Evolutionary conservation across 352 stramenopile species (phyloP).

Genomic region (Phytopythium montanum): DNA sequence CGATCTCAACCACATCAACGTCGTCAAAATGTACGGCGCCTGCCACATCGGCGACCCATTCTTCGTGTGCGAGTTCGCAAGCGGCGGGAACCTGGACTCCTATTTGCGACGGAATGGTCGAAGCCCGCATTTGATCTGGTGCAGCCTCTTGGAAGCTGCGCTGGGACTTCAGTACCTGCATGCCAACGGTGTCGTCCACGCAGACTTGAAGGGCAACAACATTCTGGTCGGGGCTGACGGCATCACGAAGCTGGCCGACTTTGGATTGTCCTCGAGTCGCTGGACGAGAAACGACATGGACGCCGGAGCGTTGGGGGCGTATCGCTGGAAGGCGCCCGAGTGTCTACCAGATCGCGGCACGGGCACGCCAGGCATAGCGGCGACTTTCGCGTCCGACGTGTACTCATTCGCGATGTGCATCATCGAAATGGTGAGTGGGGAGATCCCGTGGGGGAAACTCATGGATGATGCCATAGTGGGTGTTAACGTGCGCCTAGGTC

Average conservation of each 20-base stretch:
- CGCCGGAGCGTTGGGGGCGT: slow-evolving; percentile 7
- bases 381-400: neutral
- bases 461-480: neutral
- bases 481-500: neutral
- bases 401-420: slow-evolving; percentile 8
- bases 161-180: slow-evolving; percentile 35
- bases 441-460: neutral
- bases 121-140: slow-evolving; percentile 3
- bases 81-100: slow-evolving; percentile 9
- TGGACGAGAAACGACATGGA: neutral
- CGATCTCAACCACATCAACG: slow-evolving; percentile 26
- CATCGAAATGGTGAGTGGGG: neutral
- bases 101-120: neutral
- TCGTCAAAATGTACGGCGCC: slow-evolving; percentile 28
- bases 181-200: slow-evolving; percentile 6
- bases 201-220: slow-evolving; percentile 17
- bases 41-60: slow-evolving; percentile 18
- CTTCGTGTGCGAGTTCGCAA: slow-evolving; percentile 17
- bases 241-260: slow-evolving; percentile 15
- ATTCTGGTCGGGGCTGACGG: slow-evolving; percentile 14
- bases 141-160: slow-evolving; percentile 15
- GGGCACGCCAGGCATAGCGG: too few species aligned
- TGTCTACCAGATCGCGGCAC: too few species aligned
- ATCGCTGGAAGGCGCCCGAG: slow-evolving; percentile 30
- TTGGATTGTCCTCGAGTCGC: slow-evolving; percentile 12